These are phyloP conservation scores for Yamadazyma aaseri DNA, from an alignment of 1,139 yeast species.

Conservation along the genomic window DNA sequence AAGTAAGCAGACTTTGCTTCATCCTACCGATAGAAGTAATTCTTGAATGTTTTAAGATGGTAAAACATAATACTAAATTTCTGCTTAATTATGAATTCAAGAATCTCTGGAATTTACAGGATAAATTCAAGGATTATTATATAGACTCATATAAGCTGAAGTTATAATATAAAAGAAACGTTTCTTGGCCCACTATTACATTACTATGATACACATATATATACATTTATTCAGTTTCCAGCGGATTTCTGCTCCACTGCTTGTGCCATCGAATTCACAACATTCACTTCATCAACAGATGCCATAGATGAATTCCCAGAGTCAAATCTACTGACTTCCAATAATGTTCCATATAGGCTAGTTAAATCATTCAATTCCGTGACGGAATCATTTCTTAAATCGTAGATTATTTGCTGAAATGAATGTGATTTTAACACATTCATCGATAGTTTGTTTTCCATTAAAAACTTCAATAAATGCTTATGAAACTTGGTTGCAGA, in stretches of 20 bases:
- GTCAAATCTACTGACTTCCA: slow-evolving; percentile 44
- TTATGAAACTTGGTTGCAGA: slow-evolving; percentile 49
- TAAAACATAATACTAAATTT: slow-evolving; percentile 1
- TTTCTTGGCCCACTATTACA: background rate
- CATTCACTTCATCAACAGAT: slow-evolving; percentile 17
- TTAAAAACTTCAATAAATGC: slow-evolving; percentile 49
- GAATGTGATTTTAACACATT: slow-evolving; percentile 48
- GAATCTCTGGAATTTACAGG: slow-evolving; percentile 25
- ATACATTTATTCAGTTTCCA: slow-evolving; percentile 5
- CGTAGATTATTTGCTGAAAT: slow-evolving; percentile 52
- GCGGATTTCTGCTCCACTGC: slow-evolving; percentile 20
- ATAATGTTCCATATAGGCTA: slow-evolving; percentile 41
- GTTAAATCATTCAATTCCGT: slow-evolving; percentile 48
- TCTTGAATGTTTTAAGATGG: slow-evolving; percentile 15
- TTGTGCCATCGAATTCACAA: slow-evolving; percentile 19
- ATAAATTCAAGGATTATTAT: slow-evolving; percentile 22
- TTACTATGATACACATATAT: slow-evolving; percentile 7
- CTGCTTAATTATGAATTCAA: slow-evolving; percentile 18
- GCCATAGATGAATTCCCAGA: slow-evolving; percentile 11
- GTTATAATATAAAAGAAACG: slow-evolving; percentile 5
- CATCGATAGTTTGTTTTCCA: slow-evolving; percentile 52
- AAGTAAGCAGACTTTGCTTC: slow-evolving; percentile 27
- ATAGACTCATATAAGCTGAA: slow-evolving; percentile 13
- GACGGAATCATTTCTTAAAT: slow-evolving; percentile 48
- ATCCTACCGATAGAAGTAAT: slow-evolving; percentile 31